Evolutionary conservation across 2,329 filamentous ascomycete genomes (phyloP), one percentile per base, ranked within the genome.

Genomic region (Scedosporium aurantiacum): DNA sequence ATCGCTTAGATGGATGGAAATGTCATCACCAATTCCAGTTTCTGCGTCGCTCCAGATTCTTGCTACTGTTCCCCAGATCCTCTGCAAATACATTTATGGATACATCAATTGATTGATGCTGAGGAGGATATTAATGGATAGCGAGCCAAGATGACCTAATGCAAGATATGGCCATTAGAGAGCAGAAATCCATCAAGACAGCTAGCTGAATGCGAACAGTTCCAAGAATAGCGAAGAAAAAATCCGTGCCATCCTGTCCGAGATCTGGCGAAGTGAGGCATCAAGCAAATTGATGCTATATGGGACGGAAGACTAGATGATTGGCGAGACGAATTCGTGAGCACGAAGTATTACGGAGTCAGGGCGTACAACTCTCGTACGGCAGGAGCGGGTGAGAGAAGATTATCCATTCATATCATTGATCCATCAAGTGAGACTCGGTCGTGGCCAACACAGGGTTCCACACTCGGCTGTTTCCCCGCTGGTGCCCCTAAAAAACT

Each of bases 381-480:
- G 21, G 23, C 50, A 14, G 50, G 50, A 54, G 50, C 12, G 21
- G 12, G 23, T 14, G 18, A 54, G 50, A 27, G 12, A 23, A 23
- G 21, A 54, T 54, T 54, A 54, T 54, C 50, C 50, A 54, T 23
- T 54, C 50, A 54, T 54, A 54, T 52, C 47, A 32, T 37, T 37
- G 32, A 37, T 37, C 32, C 50, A 25, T 27, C 50, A 54, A 54
- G 50, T 54, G 50, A 54, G 18, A 28, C 27, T 54, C 23, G 18
- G 18, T 14, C 50, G 23, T 54, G 5, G 23, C 50, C 50, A 18
- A 25, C 21, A 23, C 12, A 54, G 21, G 50, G 50, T 6, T 54
- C 50, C 50, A 54, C 50, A 54, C 50, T 54, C 23, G 50, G 50
- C 50, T 23, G 50, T 54, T 54, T 54, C 50, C 50, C 50, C 50